Percentiles rank a stretch among this genome's conserved stretches.
phyloP scores from a whole-genome alignment of 2,329 filamentous ascomycete genomes.

The Hypoxylon sp. region DNA sequence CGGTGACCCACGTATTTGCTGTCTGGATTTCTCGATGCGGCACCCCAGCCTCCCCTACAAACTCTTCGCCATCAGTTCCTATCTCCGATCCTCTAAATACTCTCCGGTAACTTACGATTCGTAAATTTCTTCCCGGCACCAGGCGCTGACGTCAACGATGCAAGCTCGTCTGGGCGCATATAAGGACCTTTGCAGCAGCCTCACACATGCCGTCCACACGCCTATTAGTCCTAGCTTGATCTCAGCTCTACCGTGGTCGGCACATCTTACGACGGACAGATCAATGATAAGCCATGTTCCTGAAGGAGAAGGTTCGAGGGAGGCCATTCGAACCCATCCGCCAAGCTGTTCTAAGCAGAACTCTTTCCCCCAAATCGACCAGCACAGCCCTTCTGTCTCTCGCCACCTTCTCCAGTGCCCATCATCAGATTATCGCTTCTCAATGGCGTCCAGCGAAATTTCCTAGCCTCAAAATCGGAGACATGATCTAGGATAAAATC shows the following conservation, averaged over 20 bases:
- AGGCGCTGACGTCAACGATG: neutral
- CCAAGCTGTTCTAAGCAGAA: neutral
- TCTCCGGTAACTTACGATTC: neutral
- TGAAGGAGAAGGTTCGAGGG: neutral
- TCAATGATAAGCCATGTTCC: neutral
- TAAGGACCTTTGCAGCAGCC: neutral
- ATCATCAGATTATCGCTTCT: neutral
- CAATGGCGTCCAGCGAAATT: neutral
- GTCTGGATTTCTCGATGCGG: neutral
- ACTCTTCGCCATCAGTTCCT: neutral
- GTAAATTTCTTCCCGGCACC: neutral
- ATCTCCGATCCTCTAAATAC: neutral
- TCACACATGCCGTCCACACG: neutral
- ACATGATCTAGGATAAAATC: neutral
- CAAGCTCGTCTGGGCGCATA: neutral
- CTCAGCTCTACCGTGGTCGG: neutral
- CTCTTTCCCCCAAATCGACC: neutral
- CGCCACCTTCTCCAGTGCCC: neutral
- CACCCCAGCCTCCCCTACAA: neutral
- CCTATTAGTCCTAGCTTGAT: neutral
- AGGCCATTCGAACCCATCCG: neutral
- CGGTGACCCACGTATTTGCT: neutral
- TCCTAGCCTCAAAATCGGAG: neutral
- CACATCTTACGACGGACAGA: neutral
- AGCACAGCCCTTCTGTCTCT: neutral